Evolutionary conservation across 768 basidiomycete species (phyloP), one percentile per base, ranked within the genome.

Genomic region (Lactarius indigo): DNA sequence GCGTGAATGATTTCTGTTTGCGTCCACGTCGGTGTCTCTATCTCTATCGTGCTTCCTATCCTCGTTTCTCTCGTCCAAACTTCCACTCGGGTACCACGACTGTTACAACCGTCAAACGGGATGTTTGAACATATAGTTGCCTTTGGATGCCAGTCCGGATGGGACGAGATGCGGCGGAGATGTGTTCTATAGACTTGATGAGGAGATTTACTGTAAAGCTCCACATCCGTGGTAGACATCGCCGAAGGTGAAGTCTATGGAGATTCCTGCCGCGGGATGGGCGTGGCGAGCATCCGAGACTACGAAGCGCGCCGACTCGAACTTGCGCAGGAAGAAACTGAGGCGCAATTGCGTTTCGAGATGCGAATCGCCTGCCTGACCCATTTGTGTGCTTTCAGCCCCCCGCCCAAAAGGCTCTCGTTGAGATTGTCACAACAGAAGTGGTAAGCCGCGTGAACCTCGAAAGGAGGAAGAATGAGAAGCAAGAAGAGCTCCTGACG

Each of bases 291-390:
- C 76, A 94, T 99, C 69, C 86, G 96, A 31, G 93, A 96, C 71
- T 99, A 96, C 74, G 96, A 98, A 76, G 91, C 94, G 74, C 86
- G 90, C 26, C 94, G 96, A 73, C 80, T 98, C 37, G 91, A 89
- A 75, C 85, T 92, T 28, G 93, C 92, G 0, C 89, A 94, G 76
- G 91, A 92, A 72, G 94, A 94, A 75, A 91, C 86, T 72, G 92
- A 91, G 71, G 91, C 91, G 9, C 80, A 92, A 64, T 78, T 95
- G 70, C 84, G 89, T 56, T 96, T 87, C 70, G 89, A 94, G 69
- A 91, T 88, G 5, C 94, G 96, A 75, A 90, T 96, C 66, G 89
- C 90, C 0, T 83, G 96, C 10, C 79, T 98, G 64, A 87, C 84
- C 2, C 92, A 96, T 77, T 91, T 93, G 95, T 94, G 74, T 63